These are phyloP conservation scores for Cytospora paraplurivora DNA, from an alignment of 2,329 filamentous ascomycete genomes.

Conservation along the genomic window DNA sequence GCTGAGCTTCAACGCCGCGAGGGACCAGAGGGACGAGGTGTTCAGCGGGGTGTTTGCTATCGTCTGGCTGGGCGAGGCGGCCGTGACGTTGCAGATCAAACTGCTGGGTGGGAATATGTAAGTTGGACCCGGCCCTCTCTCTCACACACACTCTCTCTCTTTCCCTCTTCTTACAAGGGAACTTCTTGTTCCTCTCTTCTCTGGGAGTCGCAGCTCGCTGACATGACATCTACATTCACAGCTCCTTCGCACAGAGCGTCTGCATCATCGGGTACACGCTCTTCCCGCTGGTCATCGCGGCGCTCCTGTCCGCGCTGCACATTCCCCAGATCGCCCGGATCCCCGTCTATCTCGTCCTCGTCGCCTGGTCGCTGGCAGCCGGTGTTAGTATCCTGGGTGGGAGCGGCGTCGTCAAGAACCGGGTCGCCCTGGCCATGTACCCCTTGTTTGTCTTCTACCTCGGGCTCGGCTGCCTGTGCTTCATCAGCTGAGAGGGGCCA, in stretches of 20 bases:
- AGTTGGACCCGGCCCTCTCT: constrained; percentile 39
- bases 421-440: constrained; percentile 91
- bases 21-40: constrained; percentile 81
- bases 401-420: constrained; percentile 92
- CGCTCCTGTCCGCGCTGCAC: constrained; percentile 80
- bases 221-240: constrained; percentile 41
- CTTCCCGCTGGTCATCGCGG: constrained; percentile 93
- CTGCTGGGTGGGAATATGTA: constrained; percentile 95
- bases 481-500: constrained; percentile 73
- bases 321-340: constrained; percentile 81
- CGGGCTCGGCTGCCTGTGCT: constrained; percentile 89
- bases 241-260: constrained; percentile 95
- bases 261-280: constrained; percentile 99
- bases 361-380: constrained; percentile 91
- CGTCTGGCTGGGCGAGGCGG: constrained; percentile 94
- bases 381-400: constrained; percentile 95
- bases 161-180: not conserved
- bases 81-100: constrained; percentile 98
- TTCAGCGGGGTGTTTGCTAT: constrained; percentile 97
- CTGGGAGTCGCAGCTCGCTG: constrained; percentile 10
- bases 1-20: constrained; percentile 77
- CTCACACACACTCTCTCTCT: constrained; percentile 23
- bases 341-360: constrained; percentile 85
- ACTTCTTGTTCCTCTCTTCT: constrained; percentile 26
- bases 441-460: constrained; percentile 95